Conservation (phyloP, 1,284 basidiomycete genomes). For the Tilletiopsis washingtonensis region DNA sequence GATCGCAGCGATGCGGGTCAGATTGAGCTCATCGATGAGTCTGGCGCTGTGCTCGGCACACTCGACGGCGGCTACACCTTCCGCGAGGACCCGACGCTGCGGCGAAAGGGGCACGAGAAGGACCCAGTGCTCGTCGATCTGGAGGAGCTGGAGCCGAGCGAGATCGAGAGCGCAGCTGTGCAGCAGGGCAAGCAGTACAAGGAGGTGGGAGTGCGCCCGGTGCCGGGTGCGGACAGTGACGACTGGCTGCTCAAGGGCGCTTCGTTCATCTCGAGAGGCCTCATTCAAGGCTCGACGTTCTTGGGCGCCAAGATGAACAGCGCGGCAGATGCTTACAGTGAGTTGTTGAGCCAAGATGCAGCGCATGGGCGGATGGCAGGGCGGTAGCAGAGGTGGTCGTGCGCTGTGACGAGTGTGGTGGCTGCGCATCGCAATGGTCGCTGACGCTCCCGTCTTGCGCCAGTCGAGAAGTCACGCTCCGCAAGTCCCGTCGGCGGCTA, state of each 20-base stretch:
- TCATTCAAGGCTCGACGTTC: conserved; percentile 36
- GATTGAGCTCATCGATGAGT: conserved; percentile 32
- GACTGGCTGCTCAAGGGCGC: conserved; percentile 33
- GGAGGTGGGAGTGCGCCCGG: conserved; percentile 15
- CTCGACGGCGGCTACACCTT: conserved; percentile 20
- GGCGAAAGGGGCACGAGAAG: conserved; percentile 26
- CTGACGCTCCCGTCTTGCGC: conserved; percentile 4
- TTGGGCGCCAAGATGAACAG: conserved; percentile 25
- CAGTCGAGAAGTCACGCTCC: too few species aligned
- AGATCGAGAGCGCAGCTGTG: background rate
- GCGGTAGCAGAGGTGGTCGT: conserved; percentile 13
- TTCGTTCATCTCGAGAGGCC: conserved; percentile 32
- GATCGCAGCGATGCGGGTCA: conserved; percentile 16
- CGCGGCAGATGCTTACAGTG: conserved; percentile 28
- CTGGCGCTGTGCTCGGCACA: conserved; percentile 25
- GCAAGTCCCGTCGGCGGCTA: too few species aligned
- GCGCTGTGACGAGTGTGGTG: background rate
- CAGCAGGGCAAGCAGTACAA: conserved; percentile 12
- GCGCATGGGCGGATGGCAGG: conserved; percentile 13
- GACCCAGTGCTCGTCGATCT: conserved; percentile 31
- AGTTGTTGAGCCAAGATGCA: conserved; percentile 11
- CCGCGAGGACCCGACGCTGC: conserved; percentile 17
- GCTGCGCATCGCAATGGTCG: conserved; percentile 1
- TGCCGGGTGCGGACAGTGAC: conserved; percentile 10
- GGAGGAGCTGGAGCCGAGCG: background rate